These are phyloP conservation scores for carrot (Daucus carota) DNA, from an alignment of 129 eudicot genomes.

Conservation along the genomic window DNA sequence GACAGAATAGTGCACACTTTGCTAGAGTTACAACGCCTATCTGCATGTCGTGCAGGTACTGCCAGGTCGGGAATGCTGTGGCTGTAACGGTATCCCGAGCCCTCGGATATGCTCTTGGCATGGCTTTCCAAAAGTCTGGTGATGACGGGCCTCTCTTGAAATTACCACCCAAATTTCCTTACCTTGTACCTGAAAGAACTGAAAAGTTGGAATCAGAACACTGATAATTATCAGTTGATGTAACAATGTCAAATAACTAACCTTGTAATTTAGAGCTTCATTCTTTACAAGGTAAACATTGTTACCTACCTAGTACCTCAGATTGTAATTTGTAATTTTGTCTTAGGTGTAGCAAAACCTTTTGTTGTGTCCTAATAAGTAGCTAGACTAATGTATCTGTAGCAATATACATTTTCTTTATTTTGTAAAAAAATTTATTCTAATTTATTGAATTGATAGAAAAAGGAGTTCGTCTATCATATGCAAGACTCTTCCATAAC, in stretches of 20 bases:
- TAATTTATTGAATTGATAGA: background rate
- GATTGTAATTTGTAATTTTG: background rate
- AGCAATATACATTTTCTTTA: background rate
- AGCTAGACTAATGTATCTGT: background rate
- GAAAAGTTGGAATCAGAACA: background rate
- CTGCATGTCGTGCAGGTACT: slow-evolving; percentile 32
- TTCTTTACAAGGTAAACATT: slow-evolving; percentile 1
- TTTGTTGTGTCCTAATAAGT: background rate
- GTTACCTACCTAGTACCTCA: background rate
- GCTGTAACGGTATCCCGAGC: slow-evolving; percentile 72
- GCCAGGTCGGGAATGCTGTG: slow-evolving; percentile 94
- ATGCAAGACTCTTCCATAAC: background rate
- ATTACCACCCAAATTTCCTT: slow-evolving; percentile 65
- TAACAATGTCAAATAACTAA: background rate
- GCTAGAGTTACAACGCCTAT: background rate
- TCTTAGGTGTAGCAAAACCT: background rate
- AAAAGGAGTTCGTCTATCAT: background rate
- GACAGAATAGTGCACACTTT: background rate
- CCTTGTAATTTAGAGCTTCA: background rate
- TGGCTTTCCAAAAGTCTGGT: slow-evolving; percentile 51
- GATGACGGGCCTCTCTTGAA: slow-evolving; percentile 55
- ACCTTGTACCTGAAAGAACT: slow-evolving; percentile 18
- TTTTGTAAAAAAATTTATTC: background rate
- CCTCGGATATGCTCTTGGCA: slow-evolving; percentile 71
- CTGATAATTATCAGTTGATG: background rate